Evolutionary conservation across 495 filamentous ascomycete species (phyloP), one percentile per base, ranked within the genome.

Genomic region (Talaromyces proteolyticus): DNA sequence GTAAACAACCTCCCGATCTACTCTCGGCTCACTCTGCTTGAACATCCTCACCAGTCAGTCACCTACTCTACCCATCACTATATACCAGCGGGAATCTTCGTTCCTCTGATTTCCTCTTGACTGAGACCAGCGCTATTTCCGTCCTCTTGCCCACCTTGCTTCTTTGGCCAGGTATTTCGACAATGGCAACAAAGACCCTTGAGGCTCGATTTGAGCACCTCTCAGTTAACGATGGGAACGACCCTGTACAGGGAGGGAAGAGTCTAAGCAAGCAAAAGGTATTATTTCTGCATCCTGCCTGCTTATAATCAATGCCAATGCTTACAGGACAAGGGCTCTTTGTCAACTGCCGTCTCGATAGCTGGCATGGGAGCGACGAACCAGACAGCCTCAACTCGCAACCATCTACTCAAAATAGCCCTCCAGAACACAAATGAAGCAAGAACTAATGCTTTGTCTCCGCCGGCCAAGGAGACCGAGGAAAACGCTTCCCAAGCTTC

Each of bases 151-250:
- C n/a, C n/a, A n/a, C n/a, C n/a, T n/a, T n/a, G n/a, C n/a, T n/a
- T n/a, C n/a, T n/a, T n/a, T n/a, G n/a, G n/a, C n/a, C n/a, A n/a
- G n/a, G n/a, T n/a, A n/a, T n/a, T n/a, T n/a, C n/a, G n/a, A n/a
- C n/a, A n/a, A n/a, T 84, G 81, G 68, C 79, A 34, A 75, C 78
- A 34, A 77, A 78, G 56, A 75, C 75, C 37, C 65, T 95, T 12
- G 89, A 95, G 62, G 71, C 86, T 70, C 85, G 87, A 44, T 85
- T 95, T 59, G 89, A 91, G 78, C 83, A 80, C 55, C 70, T 93
- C 63, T 83, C 87, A 16, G 84, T 95, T 29, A 86, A 84, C 55
- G 89, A 91, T 58, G 89, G 92, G 59, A 89, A 88, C 55, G 85
- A 87, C 6, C 67, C 66, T 38, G 63, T 66, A 29, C 70, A 76